Conservation (phyloP, 2,329 filamentous ascomycete species). For the Colletotrichum sp. region DNA sequence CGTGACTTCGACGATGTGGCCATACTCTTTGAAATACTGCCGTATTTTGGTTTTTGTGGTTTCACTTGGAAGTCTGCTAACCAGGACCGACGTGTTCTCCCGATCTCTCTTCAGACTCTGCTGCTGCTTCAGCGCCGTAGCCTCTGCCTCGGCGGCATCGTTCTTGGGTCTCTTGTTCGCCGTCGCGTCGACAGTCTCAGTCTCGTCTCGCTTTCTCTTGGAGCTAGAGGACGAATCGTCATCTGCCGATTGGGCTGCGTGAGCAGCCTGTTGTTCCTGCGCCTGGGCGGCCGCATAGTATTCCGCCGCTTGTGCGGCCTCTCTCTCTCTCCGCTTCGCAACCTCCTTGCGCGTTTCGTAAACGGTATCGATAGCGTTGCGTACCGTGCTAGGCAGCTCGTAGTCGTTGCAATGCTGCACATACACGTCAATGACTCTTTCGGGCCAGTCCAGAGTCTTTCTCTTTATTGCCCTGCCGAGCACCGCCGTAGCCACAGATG, state of each 20-base stretch:
- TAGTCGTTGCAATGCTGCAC: conserved; percentile 87
- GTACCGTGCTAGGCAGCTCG: conserved; percentile 77
- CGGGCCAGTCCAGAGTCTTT: conserved; percentile 74
- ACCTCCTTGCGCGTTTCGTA: conserved; percentile 71
- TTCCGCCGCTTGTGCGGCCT: conserved; percentile 65
- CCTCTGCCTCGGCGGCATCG: conserved; percentile 36
- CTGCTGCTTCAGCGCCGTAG: conserved; percentile 36
- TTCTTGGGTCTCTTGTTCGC: conserved; percentile 71
- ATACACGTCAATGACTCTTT: conserved; percentile 76
- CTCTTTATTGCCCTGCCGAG: conserved; percentile 72
- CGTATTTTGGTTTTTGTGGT: conserved; percentile 75
- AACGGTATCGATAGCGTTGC: conserved; percentile 74
- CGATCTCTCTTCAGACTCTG: conserved; percentile 74
- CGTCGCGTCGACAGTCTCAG: conserved; percentile 53
- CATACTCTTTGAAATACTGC: conserved; percentile 92
- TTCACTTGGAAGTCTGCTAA: conserved; percentile 75
- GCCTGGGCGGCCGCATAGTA: conserved; percentile 50
- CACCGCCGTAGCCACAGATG: conserved; percentile 76
- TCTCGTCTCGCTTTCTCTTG: conserved; percentile 79
- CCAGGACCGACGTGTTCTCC: conserved; percentile 85
- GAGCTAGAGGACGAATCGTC: conserved; percentile 43
- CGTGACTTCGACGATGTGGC: conserved; percentile 79
- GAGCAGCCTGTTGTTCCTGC: conserved; percentile 35
- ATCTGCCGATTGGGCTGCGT: conserved; percentile 26
- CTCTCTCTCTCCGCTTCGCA: conserved; percentile 66